These are phyloP conservation scores for Capronia epimyces DNA, from an alignment of 2,329 filamentous ascomycete species.

Conservation along the genomic window DNA sequence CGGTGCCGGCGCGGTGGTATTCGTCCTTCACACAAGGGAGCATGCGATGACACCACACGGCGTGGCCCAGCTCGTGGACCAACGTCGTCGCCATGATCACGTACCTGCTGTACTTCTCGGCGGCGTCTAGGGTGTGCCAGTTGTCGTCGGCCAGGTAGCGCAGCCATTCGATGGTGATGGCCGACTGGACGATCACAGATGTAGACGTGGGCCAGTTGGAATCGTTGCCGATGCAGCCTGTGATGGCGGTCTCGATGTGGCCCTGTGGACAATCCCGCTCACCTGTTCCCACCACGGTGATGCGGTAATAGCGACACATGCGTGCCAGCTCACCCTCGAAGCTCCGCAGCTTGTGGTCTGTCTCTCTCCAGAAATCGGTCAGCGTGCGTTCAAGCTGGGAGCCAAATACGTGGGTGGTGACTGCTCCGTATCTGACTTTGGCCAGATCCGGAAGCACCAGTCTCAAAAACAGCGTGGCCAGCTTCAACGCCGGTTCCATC, in stretches of 20 bases:
- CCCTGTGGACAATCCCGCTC: neutral
- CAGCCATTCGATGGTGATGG: constrained; percentile 1
- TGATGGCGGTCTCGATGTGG: neutral
- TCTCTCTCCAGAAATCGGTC: constrained; percentile 4
- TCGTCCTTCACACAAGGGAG: neutral
- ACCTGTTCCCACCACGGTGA: neutral
- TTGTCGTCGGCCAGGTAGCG: neutral
- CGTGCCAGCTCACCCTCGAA: constrained; percentile 1
- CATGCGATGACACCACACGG: constrained; percentile 10
- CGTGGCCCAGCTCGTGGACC: constrained; percentile 12
- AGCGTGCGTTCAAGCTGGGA: neutral
- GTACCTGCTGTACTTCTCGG: constrained; percentile 5
- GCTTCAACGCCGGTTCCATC: constrained; percentile 11
- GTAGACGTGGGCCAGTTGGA: neutral
- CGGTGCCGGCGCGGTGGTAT: neutral
- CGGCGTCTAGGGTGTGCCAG: constrained; percentile 4
- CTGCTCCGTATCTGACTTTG: constrained; percentile 1
- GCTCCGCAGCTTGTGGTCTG: neutral
- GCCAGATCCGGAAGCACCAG: neutral
- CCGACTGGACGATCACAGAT: neutral
- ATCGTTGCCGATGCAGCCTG: neutral
- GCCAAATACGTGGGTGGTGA: neutral
- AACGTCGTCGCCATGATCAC: constrained; percentile 6
- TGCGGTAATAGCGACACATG: constrained; percentile 4
- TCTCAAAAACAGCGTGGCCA: constrained; percentile 7